A percentile compares a stretch with the other conserved stretches of the same genome.
phyloP scores from a whole-genome alignment of 2,329 filamentous ascomycete species.

The Chaetomiaceae sp. region DNA sequence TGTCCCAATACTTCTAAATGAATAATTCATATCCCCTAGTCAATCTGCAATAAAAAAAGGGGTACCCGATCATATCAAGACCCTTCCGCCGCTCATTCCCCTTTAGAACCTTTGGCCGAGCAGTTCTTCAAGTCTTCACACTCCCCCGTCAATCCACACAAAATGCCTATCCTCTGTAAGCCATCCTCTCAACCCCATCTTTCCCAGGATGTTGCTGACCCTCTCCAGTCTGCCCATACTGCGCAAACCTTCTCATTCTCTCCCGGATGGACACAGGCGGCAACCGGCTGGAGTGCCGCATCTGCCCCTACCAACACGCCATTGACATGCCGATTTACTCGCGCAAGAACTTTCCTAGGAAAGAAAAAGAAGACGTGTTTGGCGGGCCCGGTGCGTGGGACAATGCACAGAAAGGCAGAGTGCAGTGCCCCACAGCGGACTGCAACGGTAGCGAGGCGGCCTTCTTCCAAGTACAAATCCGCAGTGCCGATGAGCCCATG shows the following conservation, averaged over 20 bases:
- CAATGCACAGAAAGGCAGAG: slow-evolving; percentile 78
- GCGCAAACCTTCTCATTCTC: slow-evolving; percentile 79
- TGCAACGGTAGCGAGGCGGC: slow-evolving; percentile 84
- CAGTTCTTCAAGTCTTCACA: not conserved
- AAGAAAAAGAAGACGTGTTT: slow-evolving; percentile 85
- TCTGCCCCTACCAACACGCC: slow-evolving; percentile 86
- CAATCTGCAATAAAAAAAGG: not conserved
- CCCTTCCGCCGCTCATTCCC: too few species aligned
- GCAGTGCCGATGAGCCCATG: slow-evolving; percentile 97
- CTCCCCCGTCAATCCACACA: slow-evolving; percentile 1
- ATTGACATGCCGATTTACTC: slow-evolving; percentile 74
- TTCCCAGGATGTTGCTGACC: not conserved
- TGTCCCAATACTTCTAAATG: too few species aligned
- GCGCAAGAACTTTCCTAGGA: slow-evolving; percentile 79
- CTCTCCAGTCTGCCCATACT: slow-evolving; percentile 69
- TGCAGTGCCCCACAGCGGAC: slow-evolving; percentile 75
- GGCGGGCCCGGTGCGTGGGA: slow-evolving; percentile 86
- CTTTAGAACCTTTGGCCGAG: not conserved
- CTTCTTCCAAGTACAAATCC: slow-evolving; percentile 95
- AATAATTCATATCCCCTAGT: not conserved
- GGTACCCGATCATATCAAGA: not conserved
- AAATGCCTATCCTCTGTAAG: slow-evolving; percentile 29
- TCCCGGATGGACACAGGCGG: slow-evolving; percentile 51
- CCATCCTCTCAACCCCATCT: not conserved
- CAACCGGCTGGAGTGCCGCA: slow-evolving; percentile 92